A percentile compares a stretch with the other conserved stretches of the same genome.
Evolutionary conservation across 2,329 filamentous ascomycete species (phyloP).

Genomic region (Aspergillus calidoustus): DNA sequence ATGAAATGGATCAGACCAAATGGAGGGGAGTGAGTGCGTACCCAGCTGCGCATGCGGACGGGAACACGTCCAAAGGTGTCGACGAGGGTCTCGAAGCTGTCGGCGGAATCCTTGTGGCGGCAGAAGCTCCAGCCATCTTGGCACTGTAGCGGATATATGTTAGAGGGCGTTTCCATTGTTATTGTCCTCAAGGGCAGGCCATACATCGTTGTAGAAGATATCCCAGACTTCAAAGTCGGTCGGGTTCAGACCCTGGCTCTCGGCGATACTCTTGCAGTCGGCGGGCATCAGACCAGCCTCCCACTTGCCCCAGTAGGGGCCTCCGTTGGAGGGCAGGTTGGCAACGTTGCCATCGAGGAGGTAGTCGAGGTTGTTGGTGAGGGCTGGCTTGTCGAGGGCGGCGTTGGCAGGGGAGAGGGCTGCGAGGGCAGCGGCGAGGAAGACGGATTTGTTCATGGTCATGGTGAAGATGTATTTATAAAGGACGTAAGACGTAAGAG

Average conservation of each 20-base stretch:
- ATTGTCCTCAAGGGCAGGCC: not conserved
- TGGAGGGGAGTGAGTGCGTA: not conserved
- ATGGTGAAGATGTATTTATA: not conserved
- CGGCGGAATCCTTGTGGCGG: conserved; percentile 7
- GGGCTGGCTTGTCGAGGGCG: conserved; percentile 8
- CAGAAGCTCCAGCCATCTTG: conserved; percentile 13
- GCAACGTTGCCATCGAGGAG: conserved; percentile 4
- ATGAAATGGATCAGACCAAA: no score
- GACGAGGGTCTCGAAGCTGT: not conserved
- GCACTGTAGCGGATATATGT: not conserved
- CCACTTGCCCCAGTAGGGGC: conserved; percentile 10
- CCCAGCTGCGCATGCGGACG: conserved; percentile 18
- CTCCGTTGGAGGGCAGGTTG: not conserved
- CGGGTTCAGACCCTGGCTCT: conserved; percentile 7
- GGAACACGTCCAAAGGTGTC: conserved; percentile 8
- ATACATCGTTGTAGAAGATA: conserved; percentile 12
- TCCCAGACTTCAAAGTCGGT: conserved; percentile 18
- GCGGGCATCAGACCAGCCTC: conserved; percentile 6
- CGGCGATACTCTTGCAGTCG: conserved; percentile 17
- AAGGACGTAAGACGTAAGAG: not conserved
- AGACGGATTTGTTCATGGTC: not conserved
- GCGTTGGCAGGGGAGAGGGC: not conserved
- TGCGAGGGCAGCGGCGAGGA: conserved; percentile 4
- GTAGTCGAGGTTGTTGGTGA: conserved; percentile 14
- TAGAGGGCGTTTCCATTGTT: not conserved